Evolutionary conservation across 768 basidiomycete species (phyloP), one percentile per base, ranked within the genome.

Genomic region (Fomitopsis serialis): DNA sequence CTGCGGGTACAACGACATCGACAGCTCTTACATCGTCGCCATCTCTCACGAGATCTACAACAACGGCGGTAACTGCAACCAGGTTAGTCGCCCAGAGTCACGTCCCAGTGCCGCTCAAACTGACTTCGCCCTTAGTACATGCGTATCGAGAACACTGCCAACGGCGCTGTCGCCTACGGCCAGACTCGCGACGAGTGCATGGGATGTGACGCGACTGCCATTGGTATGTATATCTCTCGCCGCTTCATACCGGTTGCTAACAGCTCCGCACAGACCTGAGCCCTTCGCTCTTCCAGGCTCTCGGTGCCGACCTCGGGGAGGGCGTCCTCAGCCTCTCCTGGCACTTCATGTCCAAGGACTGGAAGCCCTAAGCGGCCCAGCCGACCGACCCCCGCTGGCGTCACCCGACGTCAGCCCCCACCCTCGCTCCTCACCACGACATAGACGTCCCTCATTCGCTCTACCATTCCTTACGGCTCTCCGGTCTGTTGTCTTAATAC

Each of bases 11-110:
- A 50, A 42, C 48, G 78, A 86, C 63, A 66, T 45, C 34, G 64
- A 78, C 63, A 75, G 59, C 48, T 77, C 83, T 59, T 63, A 70
- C 57, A 81, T 90, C 54, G 75, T 89, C 44, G 88, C 88, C 13
- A 76, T 89, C 58, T 74, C 82, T 15, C 68, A 75, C 24, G 36
- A 62, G 1, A 78, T 81, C 23, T 89, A 82, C 61, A 74, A 76
- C 56, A 56, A 64, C 8, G 85, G 82, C 37, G 66, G 55, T 11
- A 78, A 82, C 68, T 90, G 87, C 66, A 74, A 74, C 56, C 79
- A 82, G 73, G 87, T 84, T 60, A 40, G 77, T 63, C 22, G 13
- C 19, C 44, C n/a, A n/a, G n/a, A n/a, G 11, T 22, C 1, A 44
- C 29, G 11, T 27, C n/a, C 37, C 7, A 1, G 42, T 35, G 55